phyloP scores from a whole-genome alignment of 176 grass and related monocot genomes.

The Raddia distichophylla region DNA sequence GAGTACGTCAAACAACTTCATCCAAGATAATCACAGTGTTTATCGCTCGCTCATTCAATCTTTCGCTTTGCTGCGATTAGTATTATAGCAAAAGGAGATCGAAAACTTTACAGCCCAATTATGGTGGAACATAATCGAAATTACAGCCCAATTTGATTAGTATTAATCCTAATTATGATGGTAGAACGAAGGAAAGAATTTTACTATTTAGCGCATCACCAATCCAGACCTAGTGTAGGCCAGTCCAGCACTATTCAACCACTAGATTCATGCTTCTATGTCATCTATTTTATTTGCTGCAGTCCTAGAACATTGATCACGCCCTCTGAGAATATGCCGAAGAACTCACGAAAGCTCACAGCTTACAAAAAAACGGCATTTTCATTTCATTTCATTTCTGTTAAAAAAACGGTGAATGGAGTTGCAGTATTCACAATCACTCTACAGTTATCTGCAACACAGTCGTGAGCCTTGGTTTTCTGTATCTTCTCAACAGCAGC shows the following conservation, averaged over 20 bases:
- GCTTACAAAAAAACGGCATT: background rate
- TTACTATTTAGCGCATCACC: no score
- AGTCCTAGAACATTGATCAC: no score
- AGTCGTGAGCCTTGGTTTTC: constrained; percentile 87
- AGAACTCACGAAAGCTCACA: background rate
- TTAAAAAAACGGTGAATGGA: constrained; percentile 36
- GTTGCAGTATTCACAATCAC: constrained; percentile 50
- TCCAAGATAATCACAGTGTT: background rate
- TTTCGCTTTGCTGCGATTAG: background rate
- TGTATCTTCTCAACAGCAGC: constrained; percentile 82
- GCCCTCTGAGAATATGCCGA: background rate
- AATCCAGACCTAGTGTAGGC: no score
- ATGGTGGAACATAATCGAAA: no score
- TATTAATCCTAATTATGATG: no score
- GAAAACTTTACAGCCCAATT: background rate
- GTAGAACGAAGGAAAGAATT: no score
- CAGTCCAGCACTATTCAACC: no score
- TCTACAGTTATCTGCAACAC: constrained; percentile 96
- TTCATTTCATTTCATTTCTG: constrained; percentile 38
- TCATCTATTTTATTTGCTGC: no score
- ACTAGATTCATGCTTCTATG: no score
- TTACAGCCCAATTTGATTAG: no score
- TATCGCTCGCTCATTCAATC: background rate
- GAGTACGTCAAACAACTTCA: background rate
- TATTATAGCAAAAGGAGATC: background rate